Base-by-base conservation (phyloP, 1,284 basidiomycete species). In the Cystobasidiaceae sp. region DNA sequence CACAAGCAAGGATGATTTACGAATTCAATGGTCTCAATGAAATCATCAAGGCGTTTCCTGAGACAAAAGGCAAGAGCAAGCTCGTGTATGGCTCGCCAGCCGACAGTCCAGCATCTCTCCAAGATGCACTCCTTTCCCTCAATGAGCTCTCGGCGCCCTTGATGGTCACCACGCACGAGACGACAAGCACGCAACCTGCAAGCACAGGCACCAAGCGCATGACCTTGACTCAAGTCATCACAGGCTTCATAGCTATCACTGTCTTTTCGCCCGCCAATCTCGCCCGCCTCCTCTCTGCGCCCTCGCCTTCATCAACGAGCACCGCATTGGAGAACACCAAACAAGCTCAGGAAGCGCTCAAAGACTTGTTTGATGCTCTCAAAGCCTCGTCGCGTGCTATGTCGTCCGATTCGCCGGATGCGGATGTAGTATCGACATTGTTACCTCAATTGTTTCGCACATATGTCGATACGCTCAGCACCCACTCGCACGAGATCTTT, bases 241-340 rank as follows among this genome's bases (percentile, higher is more conserved):
- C 27, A 21, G 15, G 28, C 41, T 43, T 56, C 21, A 43, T 56
- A 7, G 32, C 8, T 2, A 44, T 23, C 1, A 15, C 54, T 4
- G 6, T 64, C 5, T 64, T 64, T 30, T 64, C 61, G 17, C 51
- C 41, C 7, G 39, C n/a, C 21, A 64, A 56, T 33, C 52, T 64
- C 27, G 45, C 52, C 13, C 37, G 52, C n/a, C 34, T 43, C 13
- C 49, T 55, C 21, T 46, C 56, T 4, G 21, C 13, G 11, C 13
- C 9, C 11, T 11, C 21, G 9, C 3, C 30, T 30, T 48, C 45
- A 3, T 59, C 45, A 9, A 39, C 37, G 17, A 41, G 54, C 25
- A 6, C 21, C 2, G 4, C 54, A 1, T 15, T 56, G 17, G 41
- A 43, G 8, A 34, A 27, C 21, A 41, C 52, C 8, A 27, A 43